Conservation (phyloP, 2,329 filamentous ascomycete species). For the Penicillium sp. region DNA sequence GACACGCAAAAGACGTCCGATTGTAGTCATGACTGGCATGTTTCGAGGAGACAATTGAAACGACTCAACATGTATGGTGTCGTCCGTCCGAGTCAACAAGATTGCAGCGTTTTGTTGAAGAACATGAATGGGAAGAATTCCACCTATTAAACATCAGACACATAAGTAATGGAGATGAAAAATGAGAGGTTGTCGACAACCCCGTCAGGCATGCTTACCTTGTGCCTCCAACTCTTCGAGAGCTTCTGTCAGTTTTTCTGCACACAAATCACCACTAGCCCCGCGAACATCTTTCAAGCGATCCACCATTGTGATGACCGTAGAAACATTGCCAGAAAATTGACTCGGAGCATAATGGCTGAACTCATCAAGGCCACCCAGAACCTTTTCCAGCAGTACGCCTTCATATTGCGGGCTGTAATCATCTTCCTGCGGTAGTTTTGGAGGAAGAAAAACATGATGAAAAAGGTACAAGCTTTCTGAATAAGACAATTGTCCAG, state of each 20-base stretch:
- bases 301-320: neutral
- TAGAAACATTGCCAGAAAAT: neutral
- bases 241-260: neutral
- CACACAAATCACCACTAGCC: neutral
- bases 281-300: neutral
- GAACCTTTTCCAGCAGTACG: slow-evolving; percentile 17
- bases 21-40: slow-evolving; percentile 36
- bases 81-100: slow-evolving; percentile 35
- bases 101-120: slow-evolving; percentile 50
- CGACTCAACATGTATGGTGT: slow-evolving; percentile 34
- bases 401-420: slow-evolving; percentile 28
- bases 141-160: slow-evolving; percentile 1
- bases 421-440: slow-evolving; percentile 46
- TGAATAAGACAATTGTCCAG: too few species aligned
- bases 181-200: neutral
- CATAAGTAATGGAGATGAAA: neutral
- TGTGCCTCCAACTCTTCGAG: neutral
- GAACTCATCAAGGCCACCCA: slow-evolving; percentile 24
- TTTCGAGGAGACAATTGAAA: slow-evolving; percentile 51
- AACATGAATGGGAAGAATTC: slow-evolving; percentile 42
- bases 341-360: neutral
- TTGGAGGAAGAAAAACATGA: slow-evolving; percentile 52
- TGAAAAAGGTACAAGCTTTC: slow-evolving; percentile 37
- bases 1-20: slow-evolving; percentile 43
- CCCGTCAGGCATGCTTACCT: neutral